A percentile compares a stretch with the other conserved stretches of the same genome.
These are phyloP conservation scores for Rhizophagus prolifer DNA, from an alignment of 192 early-diverging fungal species.

Conservation along the genomic window DNA sequence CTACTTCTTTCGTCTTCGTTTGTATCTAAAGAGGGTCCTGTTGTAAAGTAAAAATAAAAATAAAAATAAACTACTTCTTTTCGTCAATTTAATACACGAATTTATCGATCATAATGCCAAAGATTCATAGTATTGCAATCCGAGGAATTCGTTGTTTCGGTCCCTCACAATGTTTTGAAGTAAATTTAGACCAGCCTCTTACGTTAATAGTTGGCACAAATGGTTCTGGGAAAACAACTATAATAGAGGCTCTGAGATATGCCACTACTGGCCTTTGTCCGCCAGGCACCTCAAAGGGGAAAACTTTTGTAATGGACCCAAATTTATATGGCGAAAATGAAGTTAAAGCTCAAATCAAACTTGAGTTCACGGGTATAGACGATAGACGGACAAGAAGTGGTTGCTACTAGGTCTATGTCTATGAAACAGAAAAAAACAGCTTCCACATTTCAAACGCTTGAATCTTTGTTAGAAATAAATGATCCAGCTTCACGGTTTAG, in stretches of 20 bases:
- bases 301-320: slow-evolving; percentile 94
- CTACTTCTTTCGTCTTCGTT: too few relatives aligned
- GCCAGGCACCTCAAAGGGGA: slow-evolving; percentile 74
- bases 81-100: not conserved
- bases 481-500: slow-evolving; percentile 58
- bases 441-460: slow-evolving; percentile 73
- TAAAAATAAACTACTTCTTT: too few relatives aligned
- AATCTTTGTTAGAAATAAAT: slow-evolving; percentile 63
- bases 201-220: slow-evolving; percentile 96
- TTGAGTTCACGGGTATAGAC: slow-evolving; percentile 80
- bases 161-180: slow-evolving; percentile 65
- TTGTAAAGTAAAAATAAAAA: too few relatives aligned
- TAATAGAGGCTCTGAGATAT: slow-evolving; percentile 97
- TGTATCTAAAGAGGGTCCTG: too few relatives aligned
- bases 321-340: slow-evolving; percentile 73
- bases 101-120: not conserved
- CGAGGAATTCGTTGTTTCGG: slow-evolving; percentile 92
- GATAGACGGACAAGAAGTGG: slow-evolving; percentile 69
- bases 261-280: slow-evolving; percentile 89
- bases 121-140: slow-evolving; percentile 51
- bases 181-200: slow-evolving; percentile 86
- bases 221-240: slow-evolving; percentile 96
- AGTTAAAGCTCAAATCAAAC: slow-evolving; percentile 89
- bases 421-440: slow-evolving; percentile 65
- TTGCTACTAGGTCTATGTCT: slow-evolving; percentile 74